phyloP scores from a whole-genome alignment of 1,284 basidiomycete species.

The Leccinum insigne region DNA sequence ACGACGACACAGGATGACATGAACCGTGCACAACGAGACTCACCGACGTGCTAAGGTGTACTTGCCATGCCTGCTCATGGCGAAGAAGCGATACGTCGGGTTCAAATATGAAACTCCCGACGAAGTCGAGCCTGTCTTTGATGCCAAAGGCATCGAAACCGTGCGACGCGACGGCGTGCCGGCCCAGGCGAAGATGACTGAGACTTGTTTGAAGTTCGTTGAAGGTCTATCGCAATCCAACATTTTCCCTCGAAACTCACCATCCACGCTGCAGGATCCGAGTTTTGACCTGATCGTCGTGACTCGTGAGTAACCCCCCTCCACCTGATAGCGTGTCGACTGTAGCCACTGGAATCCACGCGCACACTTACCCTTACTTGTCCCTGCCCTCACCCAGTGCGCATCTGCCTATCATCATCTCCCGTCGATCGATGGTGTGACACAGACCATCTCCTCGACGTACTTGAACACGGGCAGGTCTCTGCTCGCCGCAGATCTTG shows the following conservation, averaged over 20 bases:
- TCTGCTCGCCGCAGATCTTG: no score
- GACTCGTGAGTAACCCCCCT: no score
- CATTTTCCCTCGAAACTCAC: not conserved
- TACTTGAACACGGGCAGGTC: no score
- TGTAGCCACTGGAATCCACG: no score
- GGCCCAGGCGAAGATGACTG: conserved; percentile 89
- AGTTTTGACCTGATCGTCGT: no score
- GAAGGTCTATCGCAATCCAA: not conserved
- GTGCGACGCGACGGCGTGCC: conserved; percentile 89
- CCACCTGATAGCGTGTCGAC: no score
- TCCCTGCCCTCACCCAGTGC: no score
- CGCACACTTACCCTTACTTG: no score
- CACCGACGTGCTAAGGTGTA: conserved; percentile 65
- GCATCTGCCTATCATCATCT: no score
- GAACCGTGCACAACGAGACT: not conserved
- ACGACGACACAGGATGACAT: no score
- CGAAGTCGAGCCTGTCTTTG: conserved; percentile 81
- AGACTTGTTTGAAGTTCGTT: conserved; percentile 78
- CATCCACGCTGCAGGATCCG: conserved; percentile 51
- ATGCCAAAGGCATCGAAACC: conserved; percentile 98
- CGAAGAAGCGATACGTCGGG: conserved; percentile 97
- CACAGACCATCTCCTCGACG: no score
- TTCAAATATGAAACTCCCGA: conserved; percentile 91
- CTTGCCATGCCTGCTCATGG: conserved; percentile 83
- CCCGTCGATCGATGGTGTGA: no score